phyloP scores from a whole-genome alignment of 495 filamentous ascomycete species.

The Rostrohypoxylon terebratum region DNA sequence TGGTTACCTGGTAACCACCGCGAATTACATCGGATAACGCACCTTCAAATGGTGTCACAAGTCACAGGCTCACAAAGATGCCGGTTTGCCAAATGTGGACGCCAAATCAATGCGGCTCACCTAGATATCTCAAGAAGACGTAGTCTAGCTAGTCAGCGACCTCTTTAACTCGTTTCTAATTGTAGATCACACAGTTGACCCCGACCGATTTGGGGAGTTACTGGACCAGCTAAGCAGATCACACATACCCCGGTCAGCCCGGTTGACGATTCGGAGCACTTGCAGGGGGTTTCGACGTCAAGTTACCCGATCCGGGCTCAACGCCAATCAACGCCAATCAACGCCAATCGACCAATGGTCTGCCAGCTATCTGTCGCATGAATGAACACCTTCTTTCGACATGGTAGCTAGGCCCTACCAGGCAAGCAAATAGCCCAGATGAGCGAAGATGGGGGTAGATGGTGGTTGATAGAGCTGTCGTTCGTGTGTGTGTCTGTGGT shows the following conservation, averaged over 20 bases:
- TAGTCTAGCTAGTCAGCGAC: conserved; percentile 10
- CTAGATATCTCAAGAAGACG: conserved; percentile 4
- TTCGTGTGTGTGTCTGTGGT: conserved; percentile 10
- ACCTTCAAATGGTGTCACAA: conserved; percentile 8
- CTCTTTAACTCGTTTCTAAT: conserved; percentile 43
- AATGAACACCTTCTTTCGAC: conserved; percentile 27
- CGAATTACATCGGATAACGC: not conserved
- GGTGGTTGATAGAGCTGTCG: conserved; percentile 11
- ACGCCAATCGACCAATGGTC: conserved; percentile 28
- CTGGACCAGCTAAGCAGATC: conserved; percentile 39
- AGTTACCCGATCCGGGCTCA: conserved; percentile 32
- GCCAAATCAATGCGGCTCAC: conserved; percentile 36
- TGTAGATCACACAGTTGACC: conserved; percentile 50
- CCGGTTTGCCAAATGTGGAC: conserved; percentile 21
- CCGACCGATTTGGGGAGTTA: conserved; percentile 21
- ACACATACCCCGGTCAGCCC: conserved; percentile 24
- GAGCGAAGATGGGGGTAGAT: conserved; percentile 29
- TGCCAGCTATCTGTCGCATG: conserved; percentile 26
- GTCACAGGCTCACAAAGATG: conserved; percentile 20
- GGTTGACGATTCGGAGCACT: conserved; percentile 3
- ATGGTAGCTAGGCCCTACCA: conserved; percentile 16
- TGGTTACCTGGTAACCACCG: not conserved
- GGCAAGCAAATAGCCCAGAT: not conserved
- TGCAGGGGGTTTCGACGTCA: conserved; percentile 34
- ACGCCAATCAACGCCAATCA: conserved; percentile 32